phyloP scores from a whole-genome alignment of 129 eudicot genomes.

The Sambucus nigra region DNA sequence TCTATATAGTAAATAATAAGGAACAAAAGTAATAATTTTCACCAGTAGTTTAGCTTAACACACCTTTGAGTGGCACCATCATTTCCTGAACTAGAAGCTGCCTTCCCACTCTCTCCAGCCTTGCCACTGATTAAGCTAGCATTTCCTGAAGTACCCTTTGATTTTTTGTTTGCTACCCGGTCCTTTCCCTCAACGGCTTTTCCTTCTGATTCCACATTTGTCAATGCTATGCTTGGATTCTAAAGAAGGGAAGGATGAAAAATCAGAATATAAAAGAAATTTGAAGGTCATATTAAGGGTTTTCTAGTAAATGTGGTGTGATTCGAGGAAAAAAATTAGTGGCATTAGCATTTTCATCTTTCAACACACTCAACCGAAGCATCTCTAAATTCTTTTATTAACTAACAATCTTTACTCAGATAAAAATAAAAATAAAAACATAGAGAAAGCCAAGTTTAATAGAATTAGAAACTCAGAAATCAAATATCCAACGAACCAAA shows the following conservation, averaged over 20 bases:
- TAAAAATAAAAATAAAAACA: not conserved
- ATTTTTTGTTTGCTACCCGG: conserved; percentile 38
- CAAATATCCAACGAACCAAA: not conserved
- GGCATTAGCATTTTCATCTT: not conserved
- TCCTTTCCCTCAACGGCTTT: conserved; percentile 50
- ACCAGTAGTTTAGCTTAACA: not conserved
- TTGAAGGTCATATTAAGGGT: not conserved
- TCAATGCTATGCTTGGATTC: conserved; percentile 39
- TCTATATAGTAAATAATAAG: not conserved
- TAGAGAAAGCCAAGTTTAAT: not conserved
- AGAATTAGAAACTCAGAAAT: conserved; percentile 3
- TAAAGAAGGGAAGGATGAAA: conserved; percentile 7
- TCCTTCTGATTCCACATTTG: conserved; percentile 48
- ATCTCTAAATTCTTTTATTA: not conserved
- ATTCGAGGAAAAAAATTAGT: not conserved
- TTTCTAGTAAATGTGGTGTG: conserved; percentile 6
- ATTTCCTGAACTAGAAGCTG: conserved; percentile 92
- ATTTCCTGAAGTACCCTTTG: conserved; percentile 58
- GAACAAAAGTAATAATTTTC: not conserved
- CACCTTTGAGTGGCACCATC: conserved; percentile 93
- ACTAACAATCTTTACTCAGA: not conserved
- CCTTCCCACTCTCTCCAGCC: conserved; percentile 62
- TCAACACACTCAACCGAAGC: not conserved
- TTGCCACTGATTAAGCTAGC: conserved; percentile 32
- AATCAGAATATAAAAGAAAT: not conserved